Percentiles rank a stretch among this genome's conserved stretches.
phyloP scores from a whole-genome alignment of 2,329 filamentous ascomycete species.

The Pseudonectria buxi region DNA sequence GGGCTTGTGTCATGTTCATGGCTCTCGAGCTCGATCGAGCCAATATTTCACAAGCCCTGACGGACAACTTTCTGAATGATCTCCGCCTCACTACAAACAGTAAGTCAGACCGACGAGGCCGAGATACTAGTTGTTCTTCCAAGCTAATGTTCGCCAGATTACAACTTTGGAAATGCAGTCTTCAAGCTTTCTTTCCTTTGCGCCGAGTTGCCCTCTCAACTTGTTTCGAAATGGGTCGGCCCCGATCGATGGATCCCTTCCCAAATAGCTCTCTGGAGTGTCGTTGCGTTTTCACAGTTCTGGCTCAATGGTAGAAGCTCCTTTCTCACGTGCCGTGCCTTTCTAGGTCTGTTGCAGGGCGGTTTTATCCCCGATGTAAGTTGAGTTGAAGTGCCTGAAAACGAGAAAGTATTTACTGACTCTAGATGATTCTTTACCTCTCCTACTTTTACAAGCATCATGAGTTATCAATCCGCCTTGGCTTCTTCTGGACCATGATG shows the following conservation, averaged over 20 bases:
- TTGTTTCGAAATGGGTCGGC: slow-evolving; percentile 51
- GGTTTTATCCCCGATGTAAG: slow-evolving; percentile 14
- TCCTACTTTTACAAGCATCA: slow-evolving; percentile 59
- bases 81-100: slow-evolving; percentile 37
- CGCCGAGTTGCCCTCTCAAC: slow-evolving; percentile 49
- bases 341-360: slow-evolving; percentile 11
- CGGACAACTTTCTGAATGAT: slow-evolving; percentile 41
- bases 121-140: neutral
- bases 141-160: slow-evolving; percentile 17
- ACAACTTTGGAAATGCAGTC: slow-evolving; percentile 27
- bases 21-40: slow-evolving; percentile 42
- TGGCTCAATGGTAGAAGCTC: slow-evolving; percentile 8
- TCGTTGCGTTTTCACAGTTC: slow-evolving; percentile 36
- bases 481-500: slow-evolving; percentile 56
- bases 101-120: slow-evolving; percentile 1
- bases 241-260: slow-evolving; percentile 55
- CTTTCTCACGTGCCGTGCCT: slow-evolving; percentile 7
- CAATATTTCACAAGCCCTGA: slow-evolving; percentile 40
- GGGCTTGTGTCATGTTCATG: slow-evolving; percentile 35
- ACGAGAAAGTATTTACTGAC: no score
- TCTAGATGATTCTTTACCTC: slow-evolving; percentile 49
- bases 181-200: slow-evolving; percentile 26
- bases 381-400: neutral
- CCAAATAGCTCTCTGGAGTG: slow-evolving; percentile 50
- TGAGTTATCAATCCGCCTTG: slow-evolving; percentile 52